Base-by-base conservation (phyloP, 1,139 yeast genomes). In the Petasospora rhodanensis region DNA sequence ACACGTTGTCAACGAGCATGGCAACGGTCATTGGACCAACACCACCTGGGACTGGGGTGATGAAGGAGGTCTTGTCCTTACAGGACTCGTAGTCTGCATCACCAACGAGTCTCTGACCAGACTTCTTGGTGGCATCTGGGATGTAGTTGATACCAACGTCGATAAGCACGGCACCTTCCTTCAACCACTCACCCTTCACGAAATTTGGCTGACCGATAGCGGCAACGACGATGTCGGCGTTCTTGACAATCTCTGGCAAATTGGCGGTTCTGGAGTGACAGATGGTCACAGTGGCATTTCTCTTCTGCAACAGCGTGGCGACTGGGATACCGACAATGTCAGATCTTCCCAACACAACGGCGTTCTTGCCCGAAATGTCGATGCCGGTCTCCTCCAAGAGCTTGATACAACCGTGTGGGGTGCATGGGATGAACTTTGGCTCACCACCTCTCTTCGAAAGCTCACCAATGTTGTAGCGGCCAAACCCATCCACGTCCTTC, bases 21-120 rank as follows among this genome's bases (percentile, higher is more conserved):
- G 87, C 89, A 25, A 82, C 91, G 19, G 93, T 82, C 93, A 82
- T 82, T 47, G 93, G 93, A 24, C 93, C 93, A 46, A 82, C 93
- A 47, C 93, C 93, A 57, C 93, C 91, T 22, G 93, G 93, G 32
- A 82, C 93, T 5, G 93, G 93, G 6, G 93, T 81, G 34, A 82
- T 66, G 49, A 67, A 75, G 2, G 79, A 64, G 2, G 86, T 81
- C 45, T 66, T 68, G 33, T 68, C 61, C 36, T 64, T 63, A 35
- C 79, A 82, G 22, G 72, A 61, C 32, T 65, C 76, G 51, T 64
- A 81, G 46, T 80, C 87, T 20, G 79, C 91, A 56, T 82, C 93
- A 45, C 93, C 93, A 13, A 81, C 87, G 49, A 82, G 65, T 52
- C 68, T 72, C 46, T 66, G 67, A 19, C 89, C 89, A 12, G 79